Conservation (phyloP, 192 early-diverging fungal species). For the Spinellus fusiger region DNA sequence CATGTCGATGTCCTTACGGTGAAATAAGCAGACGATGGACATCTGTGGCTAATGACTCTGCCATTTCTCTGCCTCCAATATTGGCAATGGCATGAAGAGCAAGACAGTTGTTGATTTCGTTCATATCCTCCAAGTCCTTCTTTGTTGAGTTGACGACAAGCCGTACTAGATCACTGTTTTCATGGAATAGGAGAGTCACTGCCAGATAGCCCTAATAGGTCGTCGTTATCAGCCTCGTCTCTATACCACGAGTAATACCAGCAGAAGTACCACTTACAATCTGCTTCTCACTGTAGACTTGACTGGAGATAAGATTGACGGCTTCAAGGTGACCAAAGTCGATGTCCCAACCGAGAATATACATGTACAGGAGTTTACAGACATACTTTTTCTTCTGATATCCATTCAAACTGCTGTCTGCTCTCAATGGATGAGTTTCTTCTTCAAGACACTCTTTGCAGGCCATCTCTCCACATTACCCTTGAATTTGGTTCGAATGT, state of each 20-base stretch:
- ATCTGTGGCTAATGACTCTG: constrained; percentile 75
- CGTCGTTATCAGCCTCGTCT: too few relatives aligned
- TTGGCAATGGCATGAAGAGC: constrained; percentile 98
- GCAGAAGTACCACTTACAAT: constrained; percentile 57
- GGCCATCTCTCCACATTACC: constrained; percentile 43
- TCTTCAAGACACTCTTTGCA: background rate
- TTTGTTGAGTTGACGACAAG: constrained; percentile 84
- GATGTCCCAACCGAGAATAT: constrained; percentile 96
- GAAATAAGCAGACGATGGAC: constrained; percentile 81
- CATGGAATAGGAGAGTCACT: constrained; percentile 84
- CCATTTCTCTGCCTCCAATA: constrained; percentile 88
- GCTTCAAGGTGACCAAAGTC: constrained; percentile 98
- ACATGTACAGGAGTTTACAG: constrained; percentile 99
- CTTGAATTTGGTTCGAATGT: constrained; percentile 98
- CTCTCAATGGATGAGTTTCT: background rate
- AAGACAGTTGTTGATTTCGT: constrained; percentile 83
- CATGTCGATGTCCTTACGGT: constrained; percentile 47
- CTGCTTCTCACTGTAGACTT: constrained; percentile 97
- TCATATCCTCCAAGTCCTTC: constrained; percentile 83
- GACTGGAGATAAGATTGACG: constrained; percentile 82
- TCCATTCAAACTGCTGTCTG: constrained; percentile 86
- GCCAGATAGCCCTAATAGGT: constrained; percentile 96
- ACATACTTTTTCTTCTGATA: constrained; percentile 99
- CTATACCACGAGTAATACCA: background rate
- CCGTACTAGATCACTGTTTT: constrained; percentile 78